These are phyloP conservation scores for Globisporangium mamillatum DNA, from an alignment of 352 stramenopile species.

Conservation along the genomic window DNA sequence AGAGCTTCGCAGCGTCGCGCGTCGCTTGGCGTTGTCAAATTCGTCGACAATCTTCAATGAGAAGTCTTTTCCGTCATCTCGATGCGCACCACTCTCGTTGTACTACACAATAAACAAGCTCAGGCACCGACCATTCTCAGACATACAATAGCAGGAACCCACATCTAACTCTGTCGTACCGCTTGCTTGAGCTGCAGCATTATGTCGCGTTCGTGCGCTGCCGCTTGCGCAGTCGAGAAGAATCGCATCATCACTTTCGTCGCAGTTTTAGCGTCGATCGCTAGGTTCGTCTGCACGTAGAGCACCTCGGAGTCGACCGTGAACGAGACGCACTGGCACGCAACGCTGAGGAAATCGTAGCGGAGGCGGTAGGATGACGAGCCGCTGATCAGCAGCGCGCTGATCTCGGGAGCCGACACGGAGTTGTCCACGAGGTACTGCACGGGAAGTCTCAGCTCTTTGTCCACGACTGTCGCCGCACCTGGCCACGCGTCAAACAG, in stretches of 20 bases:
- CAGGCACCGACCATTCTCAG: not conserved
- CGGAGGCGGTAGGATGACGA: constrained; percentile 62
- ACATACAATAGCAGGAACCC: not conserved
- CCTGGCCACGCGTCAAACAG: constrained; percentile 67
- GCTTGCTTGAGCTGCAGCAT: constrained; percentile 36
- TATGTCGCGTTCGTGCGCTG: constrained; percentile 42
- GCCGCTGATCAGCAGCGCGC: constrained; percentile 48
- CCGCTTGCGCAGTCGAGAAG: constrained; percentile 33
- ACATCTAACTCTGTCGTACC: constrained; percentile 20
- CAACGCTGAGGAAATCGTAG: constrained; percentile 56
- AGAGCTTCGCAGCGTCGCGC: constrained; percentile 33
- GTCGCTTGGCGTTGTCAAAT: constrained; percentile 60
- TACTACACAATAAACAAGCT: not conserved
- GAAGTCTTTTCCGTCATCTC: constrained; percentile 18
- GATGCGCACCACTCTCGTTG: not conserved
- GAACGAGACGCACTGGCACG: constrained; percentile 32
- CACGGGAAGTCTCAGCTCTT: constrained; percentile 68
- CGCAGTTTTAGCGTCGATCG: constrained; percentile 51
- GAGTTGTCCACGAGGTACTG: constrained; percentile 75
- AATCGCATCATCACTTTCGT: constrained; percentile 62
- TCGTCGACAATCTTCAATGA: constrained; percentile 32
- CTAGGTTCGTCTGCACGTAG: constrained; percentile 47
- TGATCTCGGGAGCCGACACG: constrained; percentile 42
- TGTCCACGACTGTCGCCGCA: constrained; percentile 47
- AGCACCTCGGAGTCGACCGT: constrained; percentile 31